Percentiles rank a stretch among this genome's conserved stretches.
Conservation (phyloP, 148 eudicot genomes). For the Camellia granthamiana region DNA sequence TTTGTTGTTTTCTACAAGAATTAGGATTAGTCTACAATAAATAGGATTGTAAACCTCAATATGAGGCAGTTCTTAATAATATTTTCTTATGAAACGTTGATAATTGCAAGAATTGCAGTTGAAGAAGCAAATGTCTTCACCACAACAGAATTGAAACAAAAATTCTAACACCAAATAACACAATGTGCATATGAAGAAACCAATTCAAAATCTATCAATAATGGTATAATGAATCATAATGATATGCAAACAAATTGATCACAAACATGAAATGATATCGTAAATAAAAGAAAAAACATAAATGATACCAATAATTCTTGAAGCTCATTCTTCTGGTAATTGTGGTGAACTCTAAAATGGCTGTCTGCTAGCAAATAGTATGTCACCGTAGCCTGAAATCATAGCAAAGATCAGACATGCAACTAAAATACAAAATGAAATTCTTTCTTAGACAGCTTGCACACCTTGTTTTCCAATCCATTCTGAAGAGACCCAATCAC, state of each 20-base stretch:
- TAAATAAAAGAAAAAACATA: not conserved
- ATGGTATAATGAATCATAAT: too few relatives aligned
- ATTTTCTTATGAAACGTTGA: not conserved
- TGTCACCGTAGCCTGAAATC: slow-evolving; percentile 25
- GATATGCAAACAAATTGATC: not conserved
- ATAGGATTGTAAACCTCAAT: not conserved
- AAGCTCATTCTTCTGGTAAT: slow-evolving; percentile 1
- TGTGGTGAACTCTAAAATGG: slow-evolving; percentile 3
- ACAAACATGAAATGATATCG: not conserved
- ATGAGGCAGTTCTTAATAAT: not conserved
- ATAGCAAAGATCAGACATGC: not conserved
- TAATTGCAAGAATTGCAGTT: not conserved
- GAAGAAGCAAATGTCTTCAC: not conserved
- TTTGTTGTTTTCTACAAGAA: too few relatives aligned
- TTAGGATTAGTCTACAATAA: too few relatives aligned
- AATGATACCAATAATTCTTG: slow-evolving; percentile 9
- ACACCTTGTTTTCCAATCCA: slow-evolving; percentile 24
- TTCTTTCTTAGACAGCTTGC: not conserved
- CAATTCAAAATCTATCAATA: too few relatives aligned
- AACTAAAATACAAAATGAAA: not conserved
- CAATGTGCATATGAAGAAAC: not conserved
- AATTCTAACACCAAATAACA: not conserved
- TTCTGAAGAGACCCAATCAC: slow-evolving; percentile 22
- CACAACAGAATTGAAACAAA: not conserved
- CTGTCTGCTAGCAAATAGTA: slow-evolving; percentile 22